Evolutionary conservation across 2,329 filamentous ascomycete species (phyloP), one percentile per base, ranked within the genome.

Genomic region (Mycosphaerelloides madeirae): DNA sequence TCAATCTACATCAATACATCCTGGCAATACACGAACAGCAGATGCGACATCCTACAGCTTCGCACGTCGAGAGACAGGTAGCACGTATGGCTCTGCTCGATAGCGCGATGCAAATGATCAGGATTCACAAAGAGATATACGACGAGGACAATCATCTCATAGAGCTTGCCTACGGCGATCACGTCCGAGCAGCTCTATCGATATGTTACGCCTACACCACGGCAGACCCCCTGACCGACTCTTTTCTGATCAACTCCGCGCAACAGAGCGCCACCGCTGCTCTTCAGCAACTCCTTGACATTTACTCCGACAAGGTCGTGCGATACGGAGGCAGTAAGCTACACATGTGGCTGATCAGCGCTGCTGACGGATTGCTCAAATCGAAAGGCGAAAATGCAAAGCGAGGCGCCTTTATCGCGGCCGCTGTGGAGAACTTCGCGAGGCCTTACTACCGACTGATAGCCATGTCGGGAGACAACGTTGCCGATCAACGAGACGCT

Each of bases 1-100:
- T 37, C 18, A 37, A 37, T 22, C 19, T 25, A 15, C 34, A 37
- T 18, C 34, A 37, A 37, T 37, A 22, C 34, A 37, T 37, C 34
- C 34, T 37, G 3, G 34, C 34, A 12, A 37, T 37, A 18, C 34
- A 37, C 12, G 34, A 37, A 37, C 16, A 37, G 14, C 34, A 37
- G 25, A 18, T 37, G 18, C 34, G 19, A 13, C 19, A 37, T 22
- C 25, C 34, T 22, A 37, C 34, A 4, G 14, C 18, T 6, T 37
- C 34, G 13, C 22, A 6, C 22, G 34, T 37, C 9, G 34, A 37
- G n/a, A 37, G 22, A n/a, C 34, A 37, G 14, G 18, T 37, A 13
- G 19, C 34, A 7, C 34, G 34, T 6, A 37, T 37, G 16, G 25
- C 25, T 18, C n/a, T 37, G 5, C 18, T 37, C 18, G 34, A 37